Evolutionary conservation across 1,139 yeast species (phyloP).

Genomic region (Saccharomyces hybrid): DNA sequence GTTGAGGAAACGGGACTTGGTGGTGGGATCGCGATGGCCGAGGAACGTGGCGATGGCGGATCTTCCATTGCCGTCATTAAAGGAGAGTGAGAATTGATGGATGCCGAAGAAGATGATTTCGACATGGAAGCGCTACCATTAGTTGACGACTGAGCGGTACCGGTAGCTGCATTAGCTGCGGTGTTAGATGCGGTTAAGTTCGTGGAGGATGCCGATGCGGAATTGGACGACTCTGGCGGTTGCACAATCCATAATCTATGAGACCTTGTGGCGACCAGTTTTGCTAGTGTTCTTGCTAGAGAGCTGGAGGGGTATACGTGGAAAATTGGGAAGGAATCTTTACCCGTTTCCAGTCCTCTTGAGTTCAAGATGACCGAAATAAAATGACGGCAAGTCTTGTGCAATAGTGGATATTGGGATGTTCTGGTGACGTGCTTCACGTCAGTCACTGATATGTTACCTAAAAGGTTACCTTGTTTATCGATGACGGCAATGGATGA

Average conservation of each 20-base stretch:
- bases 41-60: slow-evolving; percentile 14
- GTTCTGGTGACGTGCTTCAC: slow-evolving; percentile 80
- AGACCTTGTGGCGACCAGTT: slow-evolving; percentile 87
- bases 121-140: slow-evolving; percentile 3
- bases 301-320: slow-evolving; percentile 77
- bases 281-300: slow-evolving; percentile 83
- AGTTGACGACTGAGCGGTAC: slow-evolving; percentile 5
- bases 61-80: slow-evolving; percentile 21
- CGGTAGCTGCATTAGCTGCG: slow-evolving; percentile 6
- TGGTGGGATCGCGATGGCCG: slow-evolving; percentile 17
- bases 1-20: slow-evolving; percentile 12
- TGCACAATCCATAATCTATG: slow-evolving; percentile 93
- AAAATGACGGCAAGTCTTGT: slow-evolving; percentile 78
- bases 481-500: slow-evolving; percentile 94
- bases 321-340: slow-evolving; percentile 93
- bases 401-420: slow-evolving; percentile 72
- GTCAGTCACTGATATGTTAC: slow-evolving; percentile 90
- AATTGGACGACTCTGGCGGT: slow-evolving; percentile 31
- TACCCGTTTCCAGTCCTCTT: slow-evolving; percentile 77
- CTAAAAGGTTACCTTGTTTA: slow-evolving; percentile 61
- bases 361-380: slow-evolving; percentile 77
- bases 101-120: background rate
- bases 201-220: slow-evolving; percentile 6
- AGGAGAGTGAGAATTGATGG: slow-evolving; percentile 14
- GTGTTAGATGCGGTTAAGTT: slow-evolving; percentile 14